A percentile compares a stretch with the other conserved stretches of the same genome.
Conservation (phyloP, 2,329 filamentous ascomycete genomes). For the Coniochaeta prunicola region DNA sequence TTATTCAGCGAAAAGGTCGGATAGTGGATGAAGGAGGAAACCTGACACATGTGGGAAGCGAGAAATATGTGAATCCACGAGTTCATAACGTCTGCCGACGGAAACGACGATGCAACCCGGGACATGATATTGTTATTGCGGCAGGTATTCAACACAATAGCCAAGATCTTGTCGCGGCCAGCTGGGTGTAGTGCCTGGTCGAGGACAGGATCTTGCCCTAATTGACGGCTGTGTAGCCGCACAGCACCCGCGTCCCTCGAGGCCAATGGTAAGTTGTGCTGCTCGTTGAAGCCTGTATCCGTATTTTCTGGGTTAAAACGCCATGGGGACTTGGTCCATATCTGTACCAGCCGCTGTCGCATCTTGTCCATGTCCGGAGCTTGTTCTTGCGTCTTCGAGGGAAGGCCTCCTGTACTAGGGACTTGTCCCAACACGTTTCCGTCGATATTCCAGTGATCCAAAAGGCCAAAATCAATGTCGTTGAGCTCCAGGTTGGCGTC, state of each 20-base stretch:
- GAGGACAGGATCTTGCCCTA: slow-evolving; percentile 28
- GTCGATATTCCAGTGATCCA: slow-evolving; percentile 42
- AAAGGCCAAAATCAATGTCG: slow-evolving; percentile 42
- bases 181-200: slow-evolving; percentile 36
- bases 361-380: slow-evolving; percentile 33
- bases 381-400: slow-evolving; percentile 27
- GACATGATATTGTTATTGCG: slow-evolving; percentile 39
- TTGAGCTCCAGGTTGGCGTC: slow-evolving; percentile 42
- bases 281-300: slow-evolving; percentile 36
- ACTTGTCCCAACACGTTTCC: slow-evolving; percentile 8
- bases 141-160: slow-evolving; percentile 54
- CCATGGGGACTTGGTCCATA: slow-evolving; percentile 44
- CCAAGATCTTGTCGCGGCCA: slow-evolving; percentile 55
- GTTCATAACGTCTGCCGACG: slow-evolving; percentile 52
- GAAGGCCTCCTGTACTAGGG: slow-evolving; percentile 15
- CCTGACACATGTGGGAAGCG: slow-evolving; percentile 46
- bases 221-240: not conserved
- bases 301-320: slow-evolving; percentile 38
- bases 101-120: slow-evolving; percentile 53
- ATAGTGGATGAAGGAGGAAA: slow-evolving; percentile 55
- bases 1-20: slow-evolving; percentile 49
- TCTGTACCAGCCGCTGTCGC: slow-evolving; percentile 37
- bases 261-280: slow-evolving; percentile 36
- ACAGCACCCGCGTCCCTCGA: slow-evolving; percentile 27
- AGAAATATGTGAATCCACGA: slow-evolving; percentile 55